Base-by-base conservation (phyloP, 176 grass and related monocot genomes). In the Carex littledalei region DNA sequence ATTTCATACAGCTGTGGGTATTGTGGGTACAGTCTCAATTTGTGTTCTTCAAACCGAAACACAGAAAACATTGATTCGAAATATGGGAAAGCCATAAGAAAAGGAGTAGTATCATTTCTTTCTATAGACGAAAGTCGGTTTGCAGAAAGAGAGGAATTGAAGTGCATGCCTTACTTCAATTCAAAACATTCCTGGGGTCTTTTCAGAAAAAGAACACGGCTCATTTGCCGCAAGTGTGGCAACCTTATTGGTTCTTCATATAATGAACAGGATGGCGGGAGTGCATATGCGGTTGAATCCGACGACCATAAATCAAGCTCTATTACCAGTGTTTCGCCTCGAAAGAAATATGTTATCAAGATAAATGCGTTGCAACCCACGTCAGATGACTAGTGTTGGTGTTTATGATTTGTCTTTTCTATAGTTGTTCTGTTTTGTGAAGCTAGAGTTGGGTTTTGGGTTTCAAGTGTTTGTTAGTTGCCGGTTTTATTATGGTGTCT, bases 21-120 rank as follows among this genome's bases (percentile, higher is more conserved):
- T 70, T 90, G 89, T 79, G 89, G 89, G 41, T 90, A 90, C 55
- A 78, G 73, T 41, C 63, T 90, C 79, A 90, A 90, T 84, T 74
- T 90, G 26, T 87, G 82, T 78, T 87, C 89, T 60, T 90, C 89
- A 21, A 67, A 85, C 41, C 76, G 89, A 53, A 85, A 90, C 77
- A 90, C 89, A 34, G 63, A 78, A 62, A 85, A 87, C 66, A 84
- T 90, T 54, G 89, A 86, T 63, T 80, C 65, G 14, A 87, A 87
- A 84, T 87, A 90, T 45, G 89, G 89, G 13, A 90, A 90, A 63
- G 72, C 89, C 32, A 87, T 90, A 55, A 90, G 63, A 84, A 90
- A 90, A 79, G 89, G 85, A 49, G 17, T 90, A 31, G 81, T 90
- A 10, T 81, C 89, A 24, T 90, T 90, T 71, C 55, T 81, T 56